These are phyloP conservation scores for Physaria fendleri DNA, from an alignment of 345 rosid species.

Conservation along the genomic window DNA sequence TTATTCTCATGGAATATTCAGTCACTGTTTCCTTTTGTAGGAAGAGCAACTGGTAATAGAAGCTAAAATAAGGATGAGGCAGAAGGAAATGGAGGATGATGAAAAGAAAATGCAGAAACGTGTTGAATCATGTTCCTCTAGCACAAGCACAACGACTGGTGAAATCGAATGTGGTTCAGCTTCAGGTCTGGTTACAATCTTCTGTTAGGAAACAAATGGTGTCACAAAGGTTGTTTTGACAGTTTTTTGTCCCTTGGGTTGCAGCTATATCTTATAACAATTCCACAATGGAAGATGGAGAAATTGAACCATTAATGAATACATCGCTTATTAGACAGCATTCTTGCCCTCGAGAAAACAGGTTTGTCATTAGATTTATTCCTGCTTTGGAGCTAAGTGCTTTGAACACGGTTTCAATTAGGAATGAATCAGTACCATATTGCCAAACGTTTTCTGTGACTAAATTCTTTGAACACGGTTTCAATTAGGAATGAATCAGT, in stretches of 20 bases:
- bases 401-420: neutral
- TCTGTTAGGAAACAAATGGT: neutral
- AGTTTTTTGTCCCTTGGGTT: neutral
- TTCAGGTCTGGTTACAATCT: slow-evolving; percentile 36
- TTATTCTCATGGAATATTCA: neutral
- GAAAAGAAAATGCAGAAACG: slow-evolving; percentile 71
- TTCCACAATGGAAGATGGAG: slow-evolving; percentile 43
- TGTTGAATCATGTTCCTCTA: slow-evolving; percentile 52
- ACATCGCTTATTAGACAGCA: too few relatives aligned
- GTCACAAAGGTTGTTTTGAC: neutral
- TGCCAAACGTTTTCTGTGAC: neutral
- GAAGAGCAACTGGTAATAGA: slow-evolving; percentile 95
- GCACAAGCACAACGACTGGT: slow-evolving; percentile 32
- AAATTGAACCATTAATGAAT: too few relatives aligned
- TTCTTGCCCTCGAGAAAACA: too few relatives aligned
- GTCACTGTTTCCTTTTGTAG: slow-evolving; percentile 36
- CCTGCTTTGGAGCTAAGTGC: slow-evolving; percentile 36
- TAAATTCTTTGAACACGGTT: neutral
- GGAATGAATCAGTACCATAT: neutral
- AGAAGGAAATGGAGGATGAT: slow-evolving; percentile 78
- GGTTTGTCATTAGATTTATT: too few relatives aligned
- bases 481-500: neutral
- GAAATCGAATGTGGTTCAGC: slow-evolving; percentile 45
- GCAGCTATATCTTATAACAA: slow-evolving; percentile 51
- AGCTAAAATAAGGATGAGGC: slow-evolving; percentile 79